Base-by-base conservation (phyloP, 2,329 filamentous ascomycete genomes). In the Cladosporium austrohemisphaericum region DNA sequence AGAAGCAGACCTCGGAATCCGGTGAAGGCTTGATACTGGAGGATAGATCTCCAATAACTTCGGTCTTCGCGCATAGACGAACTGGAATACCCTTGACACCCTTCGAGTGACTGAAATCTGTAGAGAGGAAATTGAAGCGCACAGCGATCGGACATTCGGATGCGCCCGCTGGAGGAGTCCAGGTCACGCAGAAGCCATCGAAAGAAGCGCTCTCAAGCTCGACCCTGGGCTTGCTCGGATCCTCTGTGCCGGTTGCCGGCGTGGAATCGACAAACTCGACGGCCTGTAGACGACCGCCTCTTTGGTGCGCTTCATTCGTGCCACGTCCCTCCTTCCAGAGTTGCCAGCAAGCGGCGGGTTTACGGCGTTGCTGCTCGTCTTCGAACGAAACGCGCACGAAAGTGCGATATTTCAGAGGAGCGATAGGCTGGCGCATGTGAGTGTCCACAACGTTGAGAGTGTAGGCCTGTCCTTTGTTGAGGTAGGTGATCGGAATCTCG, bases 61-160 rank as follows among this genome's bases (percentile, higher is more conserved):
- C 85, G 0, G 93, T 97, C 70, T 97, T 97, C 11, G 91, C 84
- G 67, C 92, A 97, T 0, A 97, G 78, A 49, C 93, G 78, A 4
- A 98, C 91, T 0, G 93, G 92, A 56, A 97, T 96, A 28, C 93
- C 93, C 70, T 97, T 98, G 41, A 98, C 93, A 37, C 93, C 93
- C 65, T 98, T 98, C 8, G 93, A 97, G 65, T 97, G 93, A 67
- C 92, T 97, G 66, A 97, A 98, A 65, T 98, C 93, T 7, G 93
- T 98, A 0, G 93, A 98, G 0, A 98, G 76, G 65, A 98, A 98
- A 71, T 98, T 98, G 76, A 97, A 98, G 37, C 93, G 87, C 10
- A 97, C 88, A 7, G 90, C 86, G 49, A 98, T 82, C 41, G 83
- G 87, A 66, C 90, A 93, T 60, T 96, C 90, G 41, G 83, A 84